Conservation (phyloP, 2,329 filamentous ascomycete genomes). For the Pseudocercospora pini-densiflorae region DNA sequence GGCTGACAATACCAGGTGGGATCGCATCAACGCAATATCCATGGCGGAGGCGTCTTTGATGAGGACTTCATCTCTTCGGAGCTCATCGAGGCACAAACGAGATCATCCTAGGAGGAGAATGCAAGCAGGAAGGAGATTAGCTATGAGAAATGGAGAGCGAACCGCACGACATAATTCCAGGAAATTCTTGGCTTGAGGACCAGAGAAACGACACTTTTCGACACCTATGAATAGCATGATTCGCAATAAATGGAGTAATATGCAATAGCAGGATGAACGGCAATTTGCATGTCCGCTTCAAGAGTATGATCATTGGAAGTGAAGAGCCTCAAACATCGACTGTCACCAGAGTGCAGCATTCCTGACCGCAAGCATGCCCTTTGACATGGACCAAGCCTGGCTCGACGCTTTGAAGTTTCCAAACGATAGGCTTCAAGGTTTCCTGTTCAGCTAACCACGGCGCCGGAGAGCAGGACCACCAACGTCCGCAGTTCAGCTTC, state of each 20-base stretch:
- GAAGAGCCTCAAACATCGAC: neutral
- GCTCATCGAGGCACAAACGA: conserved; percentile 22
- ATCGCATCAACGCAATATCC: conserved; percentile 34
- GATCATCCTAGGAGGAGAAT: conserved; percentile 15
- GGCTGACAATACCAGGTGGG: conserved; percentile 22
- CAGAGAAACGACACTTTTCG: neutral
- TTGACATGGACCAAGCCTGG: neutral
- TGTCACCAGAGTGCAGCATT: neutral
- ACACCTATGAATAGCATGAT: neutral
- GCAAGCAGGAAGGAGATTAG: conserved; percentile 1
- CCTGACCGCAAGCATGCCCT: neutral
- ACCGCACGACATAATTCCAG: neutral
- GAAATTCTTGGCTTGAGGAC: neutral
- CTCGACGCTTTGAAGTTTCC: neutral
- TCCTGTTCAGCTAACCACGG: too few species aligned
- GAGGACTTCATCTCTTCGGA: conserved; percentile 25
- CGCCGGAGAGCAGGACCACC: neutral
- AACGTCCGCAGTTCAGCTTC: neutral
- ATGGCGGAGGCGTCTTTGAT: conserved; percentile 36
- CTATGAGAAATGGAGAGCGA: neutral
- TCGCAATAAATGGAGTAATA: neutral
- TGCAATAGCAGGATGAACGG: neutral
- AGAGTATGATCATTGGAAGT: neutral
- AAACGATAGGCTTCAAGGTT: neutral
- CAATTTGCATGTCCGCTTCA: neutral